Evolutionary conservation across 2,329 filamentous ascomycete genomes (phyloP), one percentile per base, ranked within the genome.

Genomic region (Aspergillus oerlinghausenensis): DNA sequence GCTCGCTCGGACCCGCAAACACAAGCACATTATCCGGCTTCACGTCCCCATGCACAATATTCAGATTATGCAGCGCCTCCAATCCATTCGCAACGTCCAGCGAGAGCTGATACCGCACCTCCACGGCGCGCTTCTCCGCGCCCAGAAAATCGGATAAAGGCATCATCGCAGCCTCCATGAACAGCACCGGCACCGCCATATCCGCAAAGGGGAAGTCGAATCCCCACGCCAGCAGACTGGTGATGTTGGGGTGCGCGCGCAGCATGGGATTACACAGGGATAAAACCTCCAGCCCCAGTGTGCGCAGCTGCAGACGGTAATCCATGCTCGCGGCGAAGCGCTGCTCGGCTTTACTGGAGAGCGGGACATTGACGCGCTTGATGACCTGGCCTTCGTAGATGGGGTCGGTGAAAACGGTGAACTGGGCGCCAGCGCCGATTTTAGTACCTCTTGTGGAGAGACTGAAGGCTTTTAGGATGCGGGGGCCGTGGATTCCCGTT

Each of bases 21-120:
- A 70, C 60, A 11, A 70, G 62, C n/a, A 70, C 60, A 50, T 70
- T 70, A 29, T 69, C 67, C 4, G 65, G 67, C 48, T 70, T 70
- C 26, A 70, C 59, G 51, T 70, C 67, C 3, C 66, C 67, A 49
- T 70, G 67, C 3, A 69, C 62, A 11, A 70, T 69, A 7, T 52
- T 52, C 25, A 67, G 58, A 28, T 55, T 55, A 54, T 70, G 66
- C 11, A 70, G 56, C 17, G 65, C 63, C 49, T 69, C 59, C 14
- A 69, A 49, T 1, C 67, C 66, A 38, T 61, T 61, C 3, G 60
- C 55, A 19, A 63, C 52, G 56, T 69, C 67, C 1, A 68, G 55
- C 25, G 63, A 45, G n/a, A 69, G 51, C 32, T 67, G 62, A 55
- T 69, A 63, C 49, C 60, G 63, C 1, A 65, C 54, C 32, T 62